A percentile compares a stretch with the other conserved stretches of the same genome.
These are phyloP conservation scores for Alternaria rosae DNA, from an alignment of 2,329 filamentous ascomycete species.

Conservation along the genomic window DNA sequence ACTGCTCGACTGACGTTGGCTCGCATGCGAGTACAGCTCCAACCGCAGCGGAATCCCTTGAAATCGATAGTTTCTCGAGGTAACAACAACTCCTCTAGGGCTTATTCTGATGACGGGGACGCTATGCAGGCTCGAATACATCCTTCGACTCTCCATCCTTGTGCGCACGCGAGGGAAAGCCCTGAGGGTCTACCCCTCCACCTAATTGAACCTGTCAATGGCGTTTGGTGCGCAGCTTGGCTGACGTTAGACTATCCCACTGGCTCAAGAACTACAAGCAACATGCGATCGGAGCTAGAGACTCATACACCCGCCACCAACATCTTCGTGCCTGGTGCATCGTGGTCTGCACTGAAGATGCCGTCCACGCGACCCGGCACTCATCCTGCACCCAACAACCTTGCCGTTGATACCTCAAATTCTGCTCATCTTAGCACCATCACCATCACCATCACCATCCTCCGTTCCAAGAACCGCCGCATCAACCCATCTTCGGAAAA, in stretches of 20 bases:
- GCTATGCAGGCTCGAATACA: not conserved
- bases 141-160: slow-evolving; percentile 21
- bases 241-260: slow-evolving; percentile 39
- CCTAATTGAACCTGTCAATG: slow-evolving; percentile 18
- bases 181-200: slow-evolving; percentile 9
- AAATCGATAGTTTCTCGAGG: not conserved
- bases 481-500: not conserved
- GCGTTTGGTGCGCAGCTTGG: slow-evolving; percentile 17
- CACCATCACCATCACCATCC: slow-evolving; percentile 7
- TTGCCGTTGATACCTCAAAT: slow-evolving; percentile 14
- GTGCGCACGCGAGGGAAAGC: slow-evolving; percentile 31
- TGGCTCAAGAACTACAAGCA: slow-evolving; percentile 10
- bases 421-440: slow-evolving; percentile 4
- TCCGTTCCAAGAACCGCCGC: slow-evolving; percentile 24
- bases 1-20: slow-evolving; percentile 11
- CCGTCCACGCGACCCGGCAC: not conserved
- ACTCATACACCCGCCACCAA: slow-evolving; percentile 10
- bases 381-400: slow-evolving; percentile 6
- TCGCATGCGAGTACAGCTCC: slow-evolving; percentile 1
- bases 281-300: slow-evolving; percentile 1
- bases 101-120: not conserved
- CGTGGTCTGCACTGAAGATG: slow-evolving; percentile 10
- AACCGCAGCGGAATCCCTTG: slow-evolving; percentile 2
- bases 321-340: slow-evolving; percentile 7
- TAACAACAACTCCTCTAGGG: not conserved